phyloP scores from a whole-genome alignment of 805 yeast genomes.

The Ogataea trehaloabstinens region DNA sequence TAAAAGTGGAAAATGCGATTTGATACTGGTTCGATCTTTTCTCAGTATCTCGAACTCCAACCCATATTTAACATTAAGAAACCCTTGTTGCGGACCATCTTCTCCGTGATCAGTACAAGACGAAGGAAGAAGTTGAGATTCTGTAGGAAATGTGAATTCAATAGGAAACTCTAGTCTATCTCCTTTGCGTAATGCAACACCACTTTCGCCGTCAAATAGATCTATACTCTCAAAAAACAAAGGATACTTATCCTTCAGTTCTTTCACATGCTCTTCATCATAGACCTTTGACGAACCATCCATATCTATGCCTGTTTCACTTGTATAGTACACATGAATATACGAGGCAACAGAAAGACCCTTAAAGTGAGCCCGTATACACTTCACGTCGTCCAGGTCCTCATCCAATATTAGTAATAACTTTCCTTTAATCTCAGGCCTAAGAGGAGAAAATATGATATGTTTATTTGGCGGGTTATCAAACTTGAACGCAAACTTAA shows the following conservation, averaged over 20 bases:
- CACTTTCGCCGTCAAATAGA: slow-evolving; percentile 2
- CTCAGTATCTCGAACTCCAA: slow-evolving; percentile 12
- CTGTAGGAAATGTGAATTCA: slow-evolving; percentile 15
- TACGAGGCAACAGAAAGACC: slow-evolving; percentile 11
- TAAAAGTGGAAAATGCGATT: slow-evolving; percentile 10
- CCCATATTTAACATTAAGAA: slow-evolving; percentile 10
- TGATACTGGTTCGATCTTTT: slow-evolving; percentile 2
- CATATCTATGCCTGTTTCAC: slow-evolving; percentile 10
- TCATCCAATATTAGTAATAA: slow-evolving; percentile 8
- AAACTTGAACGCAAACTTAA: slow-evolving; percentile 9
- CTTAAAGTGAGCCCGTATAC: slow-evolving; percentile 12
- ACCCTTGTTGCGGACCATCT: slow-evolving; percentile 10
- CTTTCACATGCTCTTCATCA: slow-evolving; percentile 5
- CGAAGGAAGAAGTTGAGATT: slow-evolving; percentile 15
- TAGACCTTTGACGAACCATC: slow-evolving; percentile 10
- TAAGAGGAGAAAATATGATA: slow-evolving; percentile 13
- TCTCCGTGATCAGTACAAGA: slow-evolving; percentile 15
- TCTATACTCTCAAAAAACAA: slow-evolving; percentile 9
- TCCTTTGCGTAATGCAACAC: slow-evolving; percentile 3
- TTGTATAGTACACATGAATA: slow-evolving; percentile 7
- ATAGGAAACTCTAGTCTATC: slow-evolving; percentile 6
- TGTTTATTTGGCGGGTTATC: slow-evolving; percentile 7
- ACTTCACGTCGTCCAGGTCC: slow-evolving; percentile 4
- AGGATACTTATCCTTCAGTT: slow-evolving; percentile 8
- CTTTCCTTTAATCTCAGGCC: slow-evolving; percentile 12